These are phyloP conservation scores for Euphorbia pulcherrima DNA, from an alignment of 345 rosid genomes.

Conservation along the genomic window DNA sequence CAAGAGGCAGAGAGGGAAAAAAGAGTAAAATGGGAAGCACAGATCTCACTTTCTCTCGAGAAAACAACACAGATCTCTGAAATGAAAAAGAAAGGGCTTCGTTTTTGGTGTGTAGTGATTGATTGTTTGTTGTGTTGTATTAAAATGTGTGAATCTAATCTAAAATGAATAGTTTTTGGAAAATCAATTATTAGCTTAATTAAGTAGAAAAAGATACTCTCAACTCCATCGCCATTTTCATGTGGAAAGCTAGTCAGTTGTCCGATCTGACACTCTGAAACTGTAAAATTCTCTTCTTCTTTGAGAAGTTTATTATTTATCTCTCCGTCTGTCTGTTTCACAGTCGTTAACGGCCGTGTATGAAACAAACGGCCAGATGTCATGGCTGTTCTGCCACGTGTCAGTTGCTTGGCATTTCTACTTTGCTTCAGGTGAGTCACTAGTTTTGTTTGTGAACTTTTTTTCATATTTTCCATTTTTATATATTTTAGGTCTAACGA, in stretches of 20 bases:
- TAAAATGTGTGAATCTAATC: conserved; percentile 10
- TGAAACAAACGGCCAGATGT: neutral
- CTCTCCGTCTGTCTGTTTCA: neutral
- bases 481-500: too few relatives aligned
- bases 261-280: conserved; percentile 3
- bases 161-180: neutral
- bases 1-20: neutral
- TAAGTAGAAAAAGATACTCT: neutral
- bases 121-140: neutral
- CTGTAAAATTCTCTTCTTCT: conserved; percentile 2
- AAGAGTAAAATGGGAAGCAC: conserved; percentile 13
- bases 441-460: too few relatives aligned
- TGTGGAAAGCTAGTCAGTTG: conserved; percentile 4
- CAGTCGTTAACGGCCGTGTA: neutral
- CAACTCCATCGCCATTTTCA: neutral
- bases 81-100: neutral
- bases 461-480: too few relatives aligned
- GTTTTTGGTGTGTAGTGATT: too few relatives aligned
- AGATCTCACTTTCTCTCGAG: neutral
- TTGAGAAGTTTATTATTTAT: neutral
- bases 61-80: conserved; percentile 3
- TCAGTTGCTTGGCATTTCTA: neutral
- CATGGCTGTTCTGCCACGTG: neutral
- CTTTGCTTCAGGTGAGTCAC: neutral
- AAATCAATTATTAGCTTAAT: too few relatives aligned